These are phyloP conservation scores for Pinus taeda DNA, from an alignment of 75 land plant species.

Conservation along the genomic window DNA sequence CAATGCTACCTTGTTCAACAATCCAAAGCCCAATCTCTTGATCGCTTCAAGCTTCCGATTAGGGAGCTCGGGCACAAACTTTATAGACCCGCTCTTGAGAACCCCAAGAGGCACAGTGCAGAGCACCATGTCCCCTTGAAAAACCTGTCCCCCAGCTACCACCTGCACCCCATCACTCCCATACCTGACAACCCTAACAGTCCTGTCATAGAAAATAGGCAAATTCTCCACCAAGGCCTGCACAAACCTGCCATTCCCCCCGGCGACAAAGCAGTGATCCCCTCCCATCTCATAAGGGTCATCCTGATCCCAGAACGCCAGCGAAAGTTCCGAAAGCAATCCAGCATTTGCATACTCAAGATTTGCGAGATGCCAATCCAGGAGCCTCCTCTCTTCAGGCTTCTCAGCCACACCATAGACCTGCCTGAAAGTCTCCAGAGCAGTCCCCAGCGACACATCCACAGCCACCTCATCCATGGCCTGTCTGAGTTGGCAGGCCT, in stretches of 20 bases:
- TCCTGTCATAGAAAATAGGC: constrained; percentile 66
- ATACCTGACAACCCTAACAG: constrained; percentile 58
- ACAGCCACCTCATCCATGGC: constrained; percentile 51
- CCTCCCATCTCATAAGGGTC: constrained; percentile 99
- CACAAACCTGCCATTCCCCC: constrained; percentile 78
- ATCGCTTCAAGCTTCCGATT: constrained; percentile 74
- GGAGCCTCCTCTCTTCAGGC: constrained; percentile 61
- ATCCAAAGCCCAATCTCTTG: constrained; percentile 80
- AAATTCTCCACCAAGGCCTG: constrained; percentile 66
- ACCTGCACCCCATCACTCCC: constrained; percentile 85
- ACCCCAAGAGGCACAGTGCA: constrained; percentile 97
- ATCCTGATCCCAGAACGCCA: constrained; percentile 94
- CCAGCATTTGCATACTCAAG: constrained; percentile 94
- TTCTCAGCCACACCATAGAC: constrained; percentile 49
- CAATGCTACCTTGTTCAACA: constrained; percentile 93
- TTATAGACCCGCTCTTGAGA: constrained; percentile 55
- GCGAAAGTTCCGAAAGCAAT: constrained; percentile 71
- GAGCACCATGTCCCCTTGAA: constrained; percentile 83
- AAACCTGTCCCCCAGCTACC: constrained; percentile 67
- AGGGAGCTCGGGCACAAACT: constrained; percentile 80
- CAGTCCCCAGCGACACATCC: constrained; percentile 65
- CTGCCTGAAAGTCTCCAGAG: constrained; percentile 67
- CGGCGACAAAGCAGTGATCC: constrained; percentile 92
- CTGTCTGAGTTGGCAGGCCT: constrained; percentile 76
- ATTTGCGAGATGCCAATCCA: constrained; percentile 93